phyloP scores from a whole-genome alignment of 345 rosid genomes.

The Corymbia maculata region DNA sequence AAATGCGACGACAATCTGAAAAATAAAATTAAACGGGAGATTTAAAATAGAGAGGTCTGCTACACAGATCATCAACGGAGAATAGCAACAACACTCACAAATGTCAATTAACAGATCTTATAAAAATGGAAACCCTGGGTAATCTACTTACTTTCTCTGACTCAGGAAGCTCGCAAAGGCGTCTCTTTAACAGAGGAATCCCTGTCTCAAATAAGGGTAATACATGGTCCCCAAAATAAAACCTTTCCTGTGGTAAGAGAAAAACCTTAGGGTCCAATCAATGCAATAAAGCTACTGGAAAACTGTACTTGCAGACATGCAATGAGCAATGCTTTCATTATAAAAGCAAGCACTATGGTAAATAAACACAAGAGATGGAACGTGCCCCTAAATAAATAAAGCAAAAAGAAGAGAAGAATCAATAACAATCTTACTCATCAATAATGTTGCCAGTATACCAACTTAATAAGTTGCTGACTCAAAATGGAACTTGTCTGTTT shows the following conservation, averaged over 20 bases:
- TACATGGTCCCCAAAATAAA: slow-evolving; percentile 92
- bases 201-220: slow-evolving; percentile 98
- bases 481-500: not conserved
- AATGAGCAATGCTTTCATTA: not conserved
- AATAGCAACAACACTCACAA: not conserved
- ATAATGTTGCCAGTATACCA: not conserved
- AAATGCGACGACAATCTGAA: slow-evolving; percentile 82
- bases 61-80: not conserved
- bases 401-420: not conserved
- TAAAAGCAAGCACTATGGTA: not conserved
- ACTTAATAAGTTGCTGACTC: not conserved
- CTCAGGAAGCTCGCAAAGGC: slow-evolving; percentile 72
- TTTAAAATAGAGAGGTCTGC: not conserved
- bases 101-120: not conserved
- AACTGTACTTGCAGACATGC: not conserved
- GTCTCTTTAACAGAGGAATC: slow-evolving; percentile 78
- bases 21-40: not conserved
- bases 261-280: not conserved
- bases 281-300: not conserved
- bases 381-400: not conserved
- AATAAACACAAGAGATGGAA: not conserved
- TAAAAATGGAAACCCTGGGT: not conserved
- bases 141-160: slow-evolving; percentile 48
- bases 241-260: slow-evolving; percentile 63
- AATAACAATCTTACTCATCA: not conserved